phyloP scores from a whole-genome alignment of 192 early-diverging fungal species.

The Coemansia sp. region DNA sequence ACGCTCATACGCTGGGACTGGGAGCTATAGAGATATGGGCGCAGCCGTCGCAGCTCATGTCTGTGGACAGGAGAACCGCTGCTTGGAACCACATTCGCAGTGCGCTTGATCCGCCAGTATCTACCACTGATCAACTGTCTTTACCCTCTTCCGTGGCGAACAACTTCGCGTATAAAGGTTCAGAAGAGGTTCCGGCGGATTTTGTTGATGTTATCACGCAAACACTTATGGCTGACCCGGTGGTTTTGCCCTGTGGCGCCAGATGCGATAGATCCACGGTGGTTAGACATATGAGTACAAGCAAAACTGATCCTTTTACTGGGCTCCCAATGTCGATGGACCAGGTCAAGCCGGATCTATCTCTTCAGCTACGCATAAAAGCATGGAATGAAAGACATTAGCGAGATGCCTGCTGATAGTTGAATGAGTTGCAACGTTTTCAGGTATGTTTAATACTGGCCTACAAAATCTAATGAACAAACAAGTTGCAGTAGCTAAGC shows the following conservation, averaged over 20 bases:
- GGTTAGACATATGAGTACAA: neutral
- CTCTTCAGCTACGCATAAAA: constrained; percentile 10
- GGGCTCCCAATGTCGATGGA: neutral
- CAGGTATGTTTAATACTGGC: no score
- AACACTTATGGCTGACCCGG: constrained; percentile 1
- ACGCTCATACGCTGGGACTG: neutral
- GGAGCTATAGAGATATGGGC: constrained; percentile 7
- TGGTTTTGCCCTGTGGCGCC: constrained; percentile 3
- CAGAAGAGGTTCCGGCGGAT: neutral
- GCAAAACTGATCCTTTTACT: constrained; percentile 11
- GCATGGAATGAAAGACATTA: neutral
- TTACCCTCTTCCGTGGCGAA: no score
- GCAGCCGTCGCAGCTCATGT: constrained; percentile 10
- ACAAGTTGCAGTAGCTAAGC: no score
- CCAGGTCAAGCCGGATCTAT: constrained; percentile 4
- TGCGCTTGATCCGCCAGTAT: neutral
- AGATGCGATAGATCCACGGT: constrained; percentile 6
- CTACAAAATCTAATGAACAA: no score
- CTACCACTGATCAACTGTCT: neutral
- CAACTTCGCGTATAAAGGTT: neutral
- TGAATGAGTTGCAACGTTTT: no score
- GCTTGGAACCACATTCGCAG: neutral
- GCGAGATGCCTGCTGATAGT: no score
- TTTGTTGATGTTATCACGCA: constrained; percentile 13
- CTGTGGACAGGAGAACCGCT: neutral